These are phyloP conservation scores for Globisporangium irregulare DNA, from an alignment of 352 stramenopile genomes.

Conservation along the genomic window DNA sequence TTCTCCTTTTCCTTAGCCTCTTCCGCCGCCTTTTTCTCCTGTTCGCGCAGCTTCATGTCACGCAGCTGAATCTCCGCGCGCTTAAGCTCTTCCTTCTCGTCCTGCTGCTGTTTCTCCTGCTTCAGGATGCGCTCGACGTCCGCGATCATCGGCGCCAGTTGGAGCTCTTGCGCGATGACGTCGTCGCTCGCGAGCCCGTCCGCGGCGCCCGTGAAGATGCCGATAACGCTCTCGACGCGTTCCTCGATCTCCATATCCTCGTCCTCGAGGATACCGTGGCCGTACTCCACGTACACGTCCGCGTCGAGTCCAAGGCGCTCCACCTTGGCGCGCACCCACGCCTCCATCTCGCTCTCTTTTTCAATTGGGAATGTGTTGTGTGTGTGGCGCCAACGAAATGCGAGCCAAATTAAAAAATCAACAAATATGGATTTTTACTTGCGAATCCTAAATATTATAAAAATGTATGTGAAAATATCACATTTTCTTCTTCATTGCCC, in stretches of 20 bases:
- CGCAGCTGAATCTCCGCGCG: constrained; percentile 45
- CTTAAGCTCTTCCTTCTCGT: constrained; percentile 36
- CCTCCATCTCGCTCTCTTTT: constrained; percentile 39
- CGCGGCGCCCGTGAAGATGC: constrained; percentile 55
- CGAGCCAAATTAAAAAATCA: not conserved
- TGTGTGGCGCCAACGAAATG: not conserved
- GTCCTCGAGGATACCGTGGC: constrained; percentile 60
- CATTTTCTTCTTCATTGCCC: not conserved
- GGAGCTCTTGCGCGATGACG: constrained; percentile 34
- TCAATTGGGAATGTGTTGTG: not conserved
- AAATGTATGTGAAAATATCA: not conserved
- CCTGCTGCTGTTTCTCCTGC: constrained; percentile 28
- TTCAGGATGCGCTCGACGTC: constrained; percentile 46
- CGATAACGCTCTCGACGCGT: constrained; percentile 59
- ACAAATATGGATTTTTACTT: not conserved
- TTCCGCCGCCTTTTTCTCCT: constrained; percentile 59
- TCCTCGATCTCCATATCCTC: constrained; percentile 70
- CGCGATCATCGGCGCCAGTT: constrained; percentile 44
- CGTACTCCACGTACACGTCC: constrained; percentile 83
- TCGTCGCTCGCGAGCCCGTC: constrained; percentile 47
- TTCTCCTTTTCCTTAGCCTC: constrained; percentile 51
- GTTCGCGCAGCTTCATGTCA: constrained; percentile 53
- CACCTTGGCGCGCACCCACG: constrained; percentile 60
- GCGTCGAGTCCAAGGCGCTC: constrained; percentile 49
- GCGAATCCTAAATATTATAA: not conserved